phyloP scores from a whole-genome alignment of 2,329 filamentous ascomycete genomes.

The Setomelanomma holmii region DNA sequence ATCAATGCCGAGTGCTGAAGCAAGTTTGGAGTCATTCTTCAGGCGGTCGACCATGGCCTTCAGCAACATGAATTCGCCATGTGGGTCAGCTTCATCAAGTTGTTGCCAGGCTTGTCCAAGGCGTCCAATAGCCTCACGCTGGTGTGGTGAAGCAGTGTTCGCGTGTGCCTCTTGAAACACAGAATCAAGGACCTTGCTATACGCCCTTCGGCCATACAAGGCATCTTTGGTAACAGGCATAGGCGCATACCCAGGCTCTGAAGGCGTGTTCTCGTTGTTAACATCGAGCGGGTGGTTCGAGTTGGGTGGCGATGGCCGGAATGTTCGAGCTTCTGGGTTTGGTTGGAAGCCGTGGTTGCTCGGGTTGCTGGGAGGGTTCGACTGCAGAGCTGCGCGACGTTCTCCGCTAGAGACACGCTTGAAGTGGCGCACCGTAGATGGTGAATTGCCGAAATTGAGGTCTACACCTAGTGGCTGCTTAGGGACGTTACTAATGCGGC shows the following conservation, averaged over 20 bases:
- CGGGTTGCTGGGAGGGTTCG: constrained; percentile 33
- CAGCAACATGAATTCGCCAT: constrained; percentile 86
- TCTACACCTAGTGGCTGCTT: constrained; percentile 87
- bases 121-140: constrained; percentile 82
- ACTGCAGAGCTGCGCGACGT: constrained; percentile 38
- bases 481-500: constrained; percentile 49
- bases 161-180: constrained; percentile 85
- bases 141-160: constrained; percentile 73
- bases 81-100: constrained; percentile 86
- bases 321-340: constrained; percentile 46
- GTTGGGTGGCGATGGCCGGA: constrained; percentile 45
- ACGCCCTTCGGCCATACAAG: constrained; percentile 79
- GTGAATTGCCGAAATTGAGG: constrained; percentile 91
- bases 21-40: constrained; percentile 71
- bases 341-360: constrained; percentile 38
- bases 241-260: constrained; percentile 59
- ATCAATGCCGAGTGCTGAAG: constrained; percentile 52
- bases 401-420: constrained; percentile 78
- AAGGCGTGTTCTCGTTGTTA: constrained; percentile 69
- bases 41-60: constrained; percentile 78
- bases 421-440: constrained; percentile 91
- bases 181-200: constrained; percentile 81
- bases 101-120: constrained; percentile 85
- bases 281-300: constrained; percentile 37
- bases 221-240: constrained; percentile 74